A percentile compares a stretch with the other conserved stretches of the same genome.
These are phyloP conservation scores for Aureobasidium melanogenum DNA, from an alignment of 2,329 filamentous ascomycete genomes.

Conservation along the genomic window DNA sequence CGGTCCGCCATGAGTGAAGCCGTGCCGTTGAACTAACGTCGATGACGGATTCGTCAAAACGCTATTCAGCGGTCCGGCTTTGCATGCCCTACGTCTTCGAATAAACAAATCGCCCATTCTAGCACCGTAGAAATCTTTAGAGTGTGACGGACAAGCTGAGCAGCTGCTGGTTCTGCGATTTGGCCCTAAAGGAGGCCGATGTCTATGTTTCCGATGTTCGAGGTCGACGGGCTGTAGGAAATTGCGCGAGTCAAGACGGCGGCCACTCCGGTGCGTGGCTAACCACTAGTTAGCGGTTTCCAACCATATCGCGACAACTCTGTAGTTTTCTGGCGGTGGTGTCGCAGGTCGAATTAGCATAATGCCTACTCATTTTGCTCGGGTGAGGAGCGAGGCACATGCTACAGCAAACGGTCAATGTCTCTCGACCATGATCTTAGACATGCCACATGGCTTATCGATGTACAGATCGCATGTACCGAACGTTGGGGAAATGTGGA, in stretches of 20 bases:
- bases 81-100: neutral
- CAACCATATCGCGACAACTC: neutral
- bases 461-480: neutral
- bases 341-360: neutral
- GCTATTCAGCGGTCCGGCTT: neutral
- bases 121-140: neutral
- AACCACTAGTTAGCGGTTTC: neutral
- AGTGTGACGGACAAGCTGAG: neutral
- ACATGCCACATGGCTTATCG: neutral
- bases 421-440: neutral
- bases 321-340: neutral
- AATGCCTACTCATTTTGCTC: neutral
- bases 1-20: neutral
- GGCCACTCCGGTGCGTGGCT: neutral
- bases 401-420: neutral
- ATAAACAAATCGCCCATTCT: neutral
- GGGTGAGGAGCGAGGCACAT: neutral
- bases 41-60: neutral
- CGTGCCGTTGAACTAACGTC: neutral
- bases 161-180: neutral
- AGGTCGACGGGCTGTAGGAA: neutral
- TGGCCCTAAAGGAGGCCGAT: neutral
- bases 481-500: neutral
- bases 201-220: neutral
- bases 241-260: neutral